Conservation (phyloP, 2,329 filamentous ascomycete species). For the Neocatenulostroma microsporum region DNA sequence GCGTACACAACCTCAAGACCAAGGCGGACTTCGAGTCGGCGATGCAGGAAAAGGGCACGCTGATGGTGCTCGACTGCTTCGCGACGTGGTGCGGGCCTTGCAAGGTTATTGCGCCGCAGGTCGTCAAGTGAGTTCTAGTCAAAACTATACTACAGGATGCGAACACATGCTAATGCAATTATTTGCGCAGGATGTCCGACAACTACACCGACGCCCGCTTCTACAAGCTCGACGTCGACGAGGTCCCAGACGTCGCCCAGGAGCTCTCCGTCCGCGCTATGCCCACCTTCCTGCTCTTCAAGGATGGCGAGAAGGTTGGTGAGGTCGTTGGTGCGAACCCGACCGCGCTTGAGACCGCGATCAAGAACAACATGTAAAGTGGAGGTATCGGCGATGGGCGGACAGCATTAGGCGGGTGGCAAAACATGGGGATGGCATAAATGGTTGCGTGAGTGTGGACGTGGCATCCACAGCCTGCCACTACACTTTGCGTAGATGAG, state of each 20-base stretch:
- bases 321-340: constrained; percentile 78
- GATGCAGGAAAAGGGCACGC: constrained; percentile 45
- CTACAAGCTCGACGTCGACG: constrained; percentile 86
- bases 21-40: constrained; percentile 52
- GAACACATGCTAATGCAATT: too few relatives aligned
- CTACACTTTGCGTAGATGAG: too few relatives aligned
- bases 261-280: constrained; percentile 80
- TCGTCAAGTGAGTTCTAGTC: constrained; percentile 48
- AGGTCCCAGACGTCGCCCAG: constrained; percentile 64
- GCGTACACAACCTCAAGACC: constrained; percentile 49
- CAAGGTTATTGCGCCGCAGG: constrained; percentile 75
- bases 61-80: constrained; percentile 78
- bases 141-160: neutral
- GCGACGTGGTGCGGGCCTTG: constrained; percentile 92
- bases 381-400: too few relatives aligned
- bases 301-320: constrained; percentile 62
- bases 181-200: constrained; percentile 52
- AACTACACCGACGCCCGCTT: constrained; percentile 59
- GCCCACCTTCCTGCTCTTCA: constrained; percentile 85
- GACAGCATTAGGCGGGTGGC: too few relatives aligned
- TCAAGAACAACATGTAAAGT: constrained; percentile 32
- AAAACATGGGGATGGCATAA: too few relatives aligned
- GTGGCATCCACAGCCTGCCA: too few relatives aligned
- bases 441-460: too few relatives aligned
- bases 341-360: constrained; percentile 52